phyloP scores from a whole-genome alignment of 441 rosid species.

The Lepidium campestre region DNA sequence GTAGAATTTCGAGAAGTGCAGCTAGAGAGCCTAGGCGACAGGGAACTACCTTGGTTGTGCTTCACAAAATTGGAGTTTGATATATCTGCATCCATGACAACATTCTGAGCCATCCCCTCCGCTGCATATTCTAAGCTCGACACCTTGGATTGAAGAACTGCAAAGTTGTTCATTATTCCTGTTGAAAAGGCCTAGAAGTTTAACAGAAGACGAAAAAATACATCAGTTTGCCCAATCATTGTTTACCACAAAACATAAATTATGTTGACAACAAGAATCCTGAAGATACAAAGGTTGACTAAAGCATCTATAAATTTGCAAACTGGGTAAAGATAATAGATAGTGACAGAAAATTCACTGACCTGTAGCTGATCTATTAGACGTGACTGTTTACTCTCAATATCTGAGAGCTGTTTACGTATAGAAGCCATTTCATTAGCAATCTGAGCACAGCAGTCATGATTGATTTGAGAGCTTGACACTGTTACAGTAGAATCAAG shows the following conservation, averaged over 20 bases:
- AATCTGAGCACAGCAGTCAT: slow-evolving; percentile 56
- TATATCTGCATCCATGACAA: slow-evolving; percentile 40
- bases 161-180: slow-evolving; percentile 58
- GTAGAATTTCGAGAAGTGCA: slow-evolving; percentile 66
- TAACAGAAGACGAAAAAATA: not conserved
- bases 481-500: slow-evolving; percentile 68
- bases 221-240: not conserved
- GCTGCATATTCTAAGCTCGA: slow-evolving; percentile 67
- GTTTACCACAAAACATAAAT: not conserved
- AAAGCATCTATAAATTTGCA: not conserved
- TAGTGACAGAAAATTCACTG: slow-evolving; percentile 5
- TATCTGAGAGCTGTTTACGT: slow-evolving; percentile 68
- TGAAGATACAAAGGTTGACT: not conserved
- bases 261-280: not conserved
- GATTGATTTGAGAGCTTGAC: slow-evolving; percentile 42
- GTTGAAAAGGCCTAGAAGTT: slow-evolving; percentile 59
- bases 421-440: slow-evolving; percentile 63
- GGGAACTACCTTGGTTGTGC: slow-evolving; percentile 39
- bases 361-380: slow-evolving; percentile 84
- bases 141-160: slow-evolving; percentile 65
- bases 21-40: slow-evolving; percentile 63
- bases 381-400: slow-evolving; percentile 66
- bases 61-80: slow-evolving; percentile 40
- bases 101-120: slow-evolving; percentile 43
- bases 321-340: not conserved